Conservation (phyloP, 257 asterid species). For the Thymus quinquecostatus region DNA sequence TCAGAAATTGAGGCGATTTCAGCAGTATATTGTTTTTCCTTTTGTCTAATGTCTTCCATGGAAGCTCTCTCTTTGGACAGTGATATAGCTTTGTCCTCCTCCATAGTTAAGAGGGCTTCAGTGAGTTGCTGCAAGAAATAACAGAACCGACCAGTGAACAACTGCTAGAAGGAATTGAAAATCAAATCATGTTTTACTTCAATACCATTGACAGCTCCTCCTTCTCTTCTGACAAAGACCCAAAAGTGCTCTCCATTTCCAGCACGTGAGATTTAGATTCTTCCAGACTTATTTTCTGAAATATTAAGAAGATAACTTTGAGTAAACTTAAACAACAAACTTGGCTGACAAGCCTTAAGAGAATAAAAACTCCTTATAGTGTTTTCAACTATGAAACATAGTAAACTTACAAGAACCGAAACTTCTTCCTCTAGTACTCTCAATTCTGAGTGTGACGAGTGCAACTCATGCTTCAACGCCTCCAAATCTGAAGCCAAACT, state of each 20-base stretch:
- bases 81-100: conserved; percentile 96
- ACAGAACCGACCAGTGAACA: conserved; percentile 25
- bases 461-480: conserved; percentile 57
- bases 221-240: conserved; percentile 62
- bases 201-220: conserved; percentile 84
- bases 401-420: conserved; percentile 65
- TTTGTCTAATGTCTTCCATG: conserved; percentile 63
- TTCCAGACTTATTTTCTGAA: conserved; percentile 65
- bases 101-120: conserved; percentile 88
- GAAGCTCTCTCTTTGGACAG: conserved; percentile 87
- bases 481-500: conserved; percentile 67
- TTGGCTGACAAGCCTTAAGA: conserved; percentile 8
- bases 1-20: conserved; percentile 57
- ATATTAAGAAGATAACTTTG: conserved; percentile 35
- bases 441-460: conserved; percentile 58
- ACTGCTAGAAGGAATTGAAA: conserved; percentile 3
- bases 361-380: not conserved
- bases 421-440: conserved; percentile 63
- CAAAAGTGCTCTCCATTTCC: conserved; percentile 54
- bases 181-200: not conserved
- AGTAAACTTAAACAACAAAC: conserved; percentile 16
- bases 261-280: conserved; percentile 48
- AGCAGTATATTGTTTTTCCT: conserved; percentile 47
- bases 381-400: conserved; percentile 13
- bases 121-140: conserved; percentile 73